Percentiles rank a stretch among this genome's conserved stretches.
phyloP scores from a whole-genome alignment of 495 filamentous ascomycete species.

The Aspergillus biplanus region DNA sequence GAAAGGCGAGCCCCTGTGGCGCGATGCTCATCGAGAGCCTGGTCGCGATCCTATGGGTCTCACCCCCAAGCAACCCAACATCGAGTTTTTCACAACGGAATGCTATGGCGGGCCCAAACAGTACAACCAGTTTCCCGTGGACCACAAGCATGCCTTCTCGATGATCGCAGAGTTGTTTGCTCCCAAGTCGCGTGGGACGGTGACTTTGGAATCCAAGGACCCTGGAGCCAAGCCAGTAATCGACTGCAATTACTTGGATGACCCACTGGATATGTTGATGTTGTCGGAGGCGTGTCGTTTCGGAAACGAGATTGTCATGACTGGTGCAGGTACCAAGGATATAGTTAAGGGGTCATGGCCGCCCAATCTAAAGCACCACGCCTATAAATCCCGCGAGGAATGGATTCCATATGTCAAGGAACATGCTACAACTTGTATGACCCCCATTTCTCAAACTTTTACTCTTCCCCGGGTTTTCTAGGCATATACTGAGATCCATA shows the following conservation, averaged over 20 bases:
- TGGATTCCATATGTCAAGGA: constrained; percentile 53
- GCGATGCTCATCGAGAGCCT: constrained; percentile 38
- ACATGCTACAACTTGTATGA: constrained; percentile 57
- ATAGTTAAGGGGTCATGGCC: constrained; percentile 61
- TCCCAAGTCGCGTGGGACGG: constrained; percentile 46
- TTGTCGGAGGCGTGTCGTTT: constrained; percentile 53
- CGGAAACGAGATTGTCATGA: constrained; percentile 58
- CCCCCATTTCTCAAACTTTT: background rate
- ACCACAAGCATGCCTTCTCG: constrained; percentile 47
- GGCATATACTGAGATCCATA: constrained; percentile 22
- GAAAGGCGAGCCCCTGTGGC: constrained; percentile 46
- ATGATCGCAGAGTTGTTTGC: constrained; percentile 47
- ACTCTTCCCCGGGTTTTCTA: background rate
- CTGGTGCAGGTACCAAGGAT: constrained; percentile 56
- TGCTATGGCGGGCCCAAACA: constrained; percentile 58
- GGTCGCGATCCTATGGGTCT: constrained; percentile 58
- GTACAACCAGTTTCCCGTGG: constrained; percentile 47
- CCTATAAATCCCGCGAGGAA: constrained; percentile 48
- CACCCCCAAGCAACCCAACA: constrained; percentile 49
- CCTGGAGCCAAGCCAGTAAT: constrained; percentile 47
- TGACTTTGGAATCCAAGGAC: constrained; percentile 41
- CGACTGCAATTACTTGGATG: constrained; percentile 53
- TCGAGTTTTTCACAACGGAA: constrained; percentile 57
- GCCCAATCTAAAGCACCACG: constrained; percentile 46
- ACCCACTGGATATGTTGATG: constrained; percentile 52